These are phyloP conservation scores for Corynascus novoguineensis DNA, from an alignment of 495 filamentous ascomycete genomes.

Conservation along the genomic window DNA sequence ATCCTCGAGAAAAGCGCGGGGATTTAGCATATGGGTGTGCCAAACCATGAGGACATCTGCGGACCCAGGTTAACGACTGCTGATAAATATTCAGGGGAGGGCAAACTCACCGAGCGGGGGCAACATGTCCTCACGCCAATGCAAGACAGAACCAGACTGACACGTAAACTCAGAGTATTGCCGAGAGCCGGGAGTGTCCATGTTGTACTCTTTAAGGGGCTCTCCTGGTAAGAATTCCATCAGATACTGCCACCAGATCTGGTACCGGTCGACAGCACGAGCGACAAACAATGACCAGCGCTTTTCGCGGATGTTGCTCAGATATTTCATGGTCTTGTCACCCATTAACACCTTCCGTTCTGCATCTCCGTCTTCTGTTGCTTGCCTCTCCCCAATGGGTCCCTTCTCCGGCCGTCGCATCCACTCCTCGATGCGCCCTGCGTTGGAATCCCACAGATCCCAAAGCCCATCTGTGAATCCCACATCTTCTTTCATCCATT, in stretches of 20 bases:
- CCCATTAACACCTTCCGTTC: background rate
- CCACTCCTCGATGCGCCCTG: conserved; percentile 24
- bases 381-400: conserved; percentile 10
- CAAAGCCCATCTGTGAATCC: conserved; percentile 60
- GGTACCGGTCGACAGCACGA: conserved; percentile 68
- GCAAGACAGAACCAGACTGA: conserved; percentile 9
- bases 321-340: conserved; percentile 27
- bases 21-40: conserved; percentile 84
- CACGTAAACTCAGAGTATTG: conserved; percentile 25
- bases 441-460: conserved; percentile 51
- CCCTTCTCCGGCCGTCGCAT: conserved; percentile 17
- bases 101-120: conserved; percentile 37
- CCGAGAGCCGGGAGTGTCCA: conserved; percentile 15
- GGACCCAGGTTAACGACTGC: conserved; percentile 10
- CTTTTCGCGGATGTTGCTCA: conserved; percentile 63
- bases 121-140: conserved; percentile 31
- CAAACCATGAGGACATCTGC: conserved; percentile 84
- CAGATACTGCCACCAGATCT: conserved; percentile 57
- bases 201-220: conserved; percentile 32
- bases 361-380: conserved; percentile 5
- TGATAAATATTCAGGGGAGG: background rate
- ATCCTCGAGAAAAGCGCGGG: conserved; percentile 72
- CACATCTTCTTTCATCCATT: conserved; percentile 60
- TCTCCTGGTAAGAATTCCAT: conserved; percentile 20
- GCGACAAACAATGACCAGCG: conserved; percentile 73